These are phyloP conservation scores for Psilocybe cyanescens DNA, from an alignment of 768 basidiomycete genomes.

Conservation along the genomic window DNA sequence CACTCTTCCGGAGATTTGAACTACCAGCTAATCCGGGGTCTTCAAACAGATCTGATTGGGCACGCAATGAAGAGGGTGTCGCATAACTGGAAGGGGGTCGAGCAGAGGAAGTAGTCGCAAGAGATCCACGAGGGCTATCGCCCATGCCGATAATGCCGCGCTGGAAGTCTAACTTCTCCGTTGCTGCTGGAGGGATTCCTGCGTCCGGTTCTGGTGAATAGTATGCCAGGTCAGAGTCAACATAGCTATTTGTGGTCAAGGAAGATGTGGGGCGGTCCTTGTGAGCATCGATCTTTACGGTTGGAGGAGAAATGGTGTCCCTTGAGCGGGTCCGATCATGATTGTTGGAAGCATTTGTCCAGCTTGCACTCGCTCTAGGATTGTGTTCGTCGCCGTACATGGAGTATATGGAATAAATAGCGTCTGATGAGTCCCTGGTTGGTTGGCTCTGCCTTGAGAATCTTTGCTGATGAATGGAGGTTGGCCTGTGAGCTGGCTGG, in stretches of 20 bases:
- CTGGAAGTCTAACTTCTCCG: slow-evolving; percentile 16
- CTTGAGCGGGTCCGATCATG: slow-evolving; percentile 32
- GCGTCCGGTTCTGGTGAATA: slow-evolving; percentile 21
- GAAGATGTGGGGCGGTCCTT: slow-evolving; percentile 32
- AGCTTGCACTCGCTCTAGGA: slow-evolving; percentile 42
- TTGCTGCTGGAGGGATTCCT: slow-evolving; percentile 20
- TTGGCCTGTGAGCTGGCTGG: slow-evolving; percentile 29
- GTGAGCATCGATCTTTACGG: slow-evolving; percentile 37
- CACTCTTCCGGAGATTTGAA: slow-evolving; percentile 33
- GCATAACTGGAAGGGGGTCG: slow-evolving; percentile 36
- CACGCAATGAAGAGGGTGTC: slow-evolving; percentile 32
- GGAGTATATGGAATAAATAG: slow-evolving; percentile 84
- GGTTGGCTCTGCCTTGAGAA: slow-evolving; percentile 13
- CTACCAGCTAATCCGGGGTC: slow-evolving; percentile 32
- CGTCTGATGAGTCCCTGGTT: slow-evolving; percentile 59
- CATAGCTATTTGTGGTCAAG: slow-evolving; percentile 26
- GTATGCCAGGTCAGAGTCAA: slow-evolving; percentile 35
- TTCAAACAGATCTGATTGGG: slow-evolving; percentile 36
- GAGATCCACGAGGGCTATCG: slow-evolving; percentile 28
- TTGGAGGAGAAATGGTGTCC: slow-evolving; percentile 21
- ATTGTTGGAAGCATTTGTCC: slow-evolving; percentile 31
- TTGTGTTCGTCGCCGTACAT: slow-evolving; percentile 74
- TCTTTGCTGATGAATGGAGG: slow-evolving; percentile 31
- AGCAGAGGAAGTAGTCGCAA: slow-evolving; percentile 27
- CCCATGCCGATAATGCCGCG: slow-evolving; percentile 14